Evolutionary conservation across 345 rosid genomes (phyloP).

Genomic region (Gossypium stocksii): DNA sequence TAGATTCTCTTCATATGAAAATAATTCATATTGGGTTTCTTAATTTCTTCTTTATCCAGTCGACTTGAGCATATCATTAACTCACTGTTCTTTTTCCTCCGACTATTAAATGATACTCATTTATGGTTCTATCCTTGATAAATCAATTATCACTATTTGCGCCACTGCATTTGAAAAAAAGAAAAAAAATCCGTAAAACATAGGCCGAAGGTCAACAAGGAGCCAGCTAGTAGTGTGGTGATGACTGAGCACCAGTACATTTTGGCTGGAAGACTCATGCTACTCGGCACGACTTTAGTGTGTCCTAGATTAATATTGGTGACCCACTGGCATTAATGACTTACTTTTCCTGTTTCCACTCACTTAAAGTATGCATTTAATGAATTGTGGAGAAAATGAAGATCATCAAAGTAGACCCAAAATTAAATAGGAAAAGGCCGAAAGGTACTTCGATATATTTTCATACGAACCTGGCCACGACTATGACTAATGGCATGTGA

Average conservation of each 20-base stretch:
- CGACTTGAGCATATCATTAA: background rate
- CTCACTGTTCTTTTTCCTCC: background rate
- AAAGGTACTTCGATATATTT: background rate
- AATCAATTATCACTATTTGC: background rate
- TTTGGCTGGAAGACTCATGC: constrained; percentile 5
- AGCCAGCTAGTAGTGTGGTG: background rate
- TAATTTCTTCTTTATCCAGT: background rate
- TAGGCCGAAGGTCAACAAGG: background rate
- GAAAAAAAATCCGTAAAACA: background rate
- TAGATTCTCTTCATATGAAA: background rate
- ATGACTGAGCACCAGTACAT: background rate
- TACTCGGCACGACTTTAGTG: constrained; percentile 5
- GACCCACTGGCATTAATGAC: constrained; percentile 5
- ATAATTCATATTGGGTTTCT: background rate
- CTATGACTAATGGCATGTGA: background rate
- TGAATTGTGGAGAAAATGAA: background rate
- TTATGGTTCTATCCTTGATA: background rate
- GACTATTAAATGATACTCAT: background rate
- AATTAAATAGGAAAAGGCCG: background rate
- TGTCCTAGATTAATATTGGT: constrained; percentile 9
- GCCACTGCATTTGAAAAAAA: background rate
- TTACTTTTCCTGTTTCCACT: background rate
- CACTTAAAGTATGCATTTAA: background rate
- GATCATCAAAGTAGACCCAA: constrained; percentile 12
- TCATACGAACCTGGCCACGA: background rate